Evolutionary conservation across 192 early-diverging fungal genomes (phyloP).

Genomic region (Coemansia sp.): DNA sequence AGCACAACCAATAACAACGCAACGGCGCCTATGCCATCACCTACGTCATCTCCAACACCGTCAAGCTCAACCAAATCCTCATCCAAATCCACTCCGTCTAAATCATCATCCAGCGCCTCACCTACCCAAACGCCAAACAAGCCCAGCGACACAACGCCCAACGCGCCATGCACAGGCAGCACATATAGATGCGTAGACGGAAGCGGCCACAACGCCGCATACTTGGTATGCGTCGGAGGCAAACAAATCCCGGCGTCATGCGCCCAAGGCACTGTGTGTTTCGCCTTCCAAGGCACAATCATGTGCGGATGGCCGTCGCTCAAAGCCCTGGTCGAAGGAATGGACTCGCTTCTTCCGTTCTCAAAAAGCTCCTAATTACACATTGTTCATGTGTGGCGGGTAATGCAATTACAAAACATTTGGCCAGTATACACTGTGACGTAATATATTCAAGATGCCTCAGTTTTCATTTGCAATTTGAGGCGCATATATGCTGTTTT

Average conservation of each 20-base stretch:
- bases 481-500: conserved; percentile 6
- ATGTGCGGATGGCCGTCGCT: conserved; percentile 8
- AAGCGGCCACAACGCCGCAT: conserved; percentile 1
- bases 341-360: conserved; percentile 2
- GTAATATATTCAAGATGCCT: not conserved
- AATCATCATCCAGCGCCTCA: not conserved
- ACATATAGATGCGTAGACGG: not conserved
- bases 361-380: not conserved
- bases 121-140: not conserved
- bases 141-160: not conserved
- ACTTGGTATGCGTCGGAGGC: not conserved
- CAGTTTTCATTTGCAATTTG: not conserved
- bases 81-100: not conserved
- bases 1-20: not conserved
- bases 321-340: not conserved
- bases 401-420: not conserved
- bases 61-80: not conserved
- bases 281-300: conserved; percentile 3
- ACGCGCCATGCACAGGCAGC: not conserved
- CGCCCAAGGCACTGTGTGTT: not conserved
- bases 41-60: not conserved
- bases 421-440: not conserved
- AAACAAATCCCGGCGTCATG: not conserved
- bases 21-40: not conserved
- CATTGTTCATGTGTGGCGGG: not conserved